Evolutionary conservation across 306 rosid species (phyloP).

Genomic region (Psophocarpus tetragonolobus): DNA sequence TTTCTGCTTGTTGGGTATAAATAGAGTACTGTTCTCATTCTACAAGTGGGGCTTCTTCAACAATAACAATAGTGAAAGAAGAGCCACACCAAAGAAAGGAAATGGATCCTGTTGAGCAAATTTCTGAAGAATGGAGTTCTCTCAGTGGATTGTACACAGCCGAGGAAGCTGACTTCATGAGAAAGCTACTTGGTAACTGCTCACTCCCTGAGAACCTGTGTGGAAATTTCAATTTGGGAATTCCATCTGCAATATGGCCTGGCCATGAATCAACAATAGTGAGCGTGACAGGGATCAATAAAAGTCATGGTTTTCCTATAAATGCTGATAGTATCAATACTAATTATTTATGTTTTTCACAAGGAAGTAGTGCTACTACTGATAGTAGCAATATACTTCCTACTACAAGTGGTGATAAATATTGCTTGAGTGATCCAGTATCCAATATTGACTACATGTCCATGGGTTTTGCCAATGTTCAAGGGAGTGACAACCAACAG

Average conservation of each 20-base stretch:
- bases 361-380: constrained; percentile 26
- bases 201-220: background rate
- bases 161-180: constrained; percentile 64
- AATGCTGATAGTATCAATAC: constrained; percentile 28
- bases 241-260: constrained; percentile 58
- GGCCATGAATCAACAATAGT: constrained; percentile 41
- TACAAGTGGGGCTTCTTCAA: constrained; percentile 18
- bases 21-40: constrained; percentile 34
- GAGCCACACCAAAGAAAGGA: background rate
- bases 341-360: constrained; percentile 22
- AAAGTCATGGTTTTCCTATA: constrained; percentile 42
- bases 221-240: constrained; percentile 47
- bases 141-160: constrained; percentile 54
- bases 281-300: constrained; percentile 34
- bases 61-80: background rate
- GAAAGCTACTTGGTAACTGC: constrained; percentile 47
- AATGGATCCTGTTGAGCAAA: constrained; percentile 55
- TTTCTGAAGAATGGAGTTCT: constrained; percentile 68
- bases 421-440: constrained; percentile 35
- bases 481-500: constrained; percentile 42
- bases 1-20: constrained; percentile 38
- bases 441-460: constrained; percentile 41
- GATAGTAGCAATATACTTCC: constrained; percentile 30
- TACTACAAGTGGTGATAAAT: constrained; percentile 26
- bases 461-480: constrained; percentile 27